These are phyloP conservation scores for Caryopteris hybrid DNA, from an alignment of 305 asterid species.

Conservation along the genomic window DNA sequence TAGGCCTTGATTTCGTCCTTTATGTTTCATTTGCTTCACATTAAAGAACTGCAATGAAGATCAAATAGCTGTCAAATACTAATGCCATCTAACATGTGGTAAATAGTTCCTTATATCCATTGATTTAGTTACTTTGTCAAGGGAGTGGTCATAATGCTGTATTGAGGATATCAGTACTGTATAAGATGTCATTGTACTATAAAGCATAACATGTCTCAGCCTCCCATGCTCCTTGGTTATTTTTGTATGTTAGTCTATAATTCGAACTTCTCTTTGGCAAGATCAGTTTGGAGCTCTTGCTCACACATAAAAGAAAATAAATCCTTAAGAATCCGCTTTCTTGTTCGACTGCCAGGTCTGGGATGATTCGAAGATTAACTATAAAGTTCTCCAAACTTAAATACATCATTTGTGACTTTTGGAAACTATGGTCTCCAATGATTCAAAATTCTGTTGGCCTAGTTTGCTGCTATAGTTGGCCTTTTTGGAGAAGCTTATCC, in stretches of 20 bases:
- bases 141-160: no score
- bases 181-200: not conserved
- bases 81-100: not conserved
- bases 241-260: not conserved
- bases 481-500: not conserved
- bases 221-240: not conserved
- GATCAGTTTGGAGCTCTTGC: not conserved
- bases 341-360: not conserved
- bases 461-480: not conserved
- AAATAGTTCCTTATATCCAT: not conserved
- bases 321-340: not conserved
- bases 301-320: not conserved
- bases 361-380: not conserved
- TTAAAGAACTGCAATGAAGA: not conserved
- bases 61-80: not conserved
- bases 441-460: not conserved
- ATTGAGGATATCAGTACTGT: not conserved
- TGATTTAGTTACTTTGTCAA: not conserved
- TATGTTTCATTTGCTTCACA: constrained; percentile 5
- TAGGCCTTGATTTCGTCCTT: not conserved
- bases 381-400: not conserved
- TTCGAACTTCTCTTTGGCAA: not conserved
- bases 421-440: not conserved
- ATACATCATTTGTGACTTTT: not conserved
- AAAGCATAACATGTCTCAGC: not conserved